Evolutionary conservation across 1,284 basidiomycete genomes (phyloP).

Genomic region (Violaceomyces palustris): DNA sequence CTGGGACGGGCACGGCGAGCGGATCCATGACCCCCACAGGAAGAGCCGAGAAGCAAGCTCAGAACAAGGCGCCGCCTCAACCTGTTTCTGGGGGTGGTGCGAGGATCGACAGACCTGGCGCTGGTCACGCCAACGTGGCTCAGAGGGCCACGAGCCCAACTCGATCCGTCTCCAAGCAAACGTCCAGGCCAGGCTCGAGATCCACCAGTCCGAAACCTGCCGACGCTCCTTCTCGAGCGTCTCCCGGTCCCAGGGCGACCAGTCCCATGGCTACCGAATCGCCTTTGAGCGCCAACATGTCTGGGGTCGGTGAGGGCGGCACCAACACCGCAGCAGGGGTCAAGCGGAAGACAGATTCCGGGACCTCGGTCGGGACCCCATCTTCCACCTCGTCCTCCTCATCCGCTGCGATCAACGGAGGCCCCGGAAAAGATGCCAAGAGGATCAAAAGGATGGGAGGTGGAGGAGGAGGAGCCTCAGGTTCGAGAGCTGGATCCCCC

Average conservation of each 20-base stretch:
- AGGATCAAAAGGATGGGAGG: conserved; percentile 31
- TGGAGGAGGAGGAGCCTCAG: too few species aligned
- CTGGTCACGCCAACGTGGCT: conserved; percentile 35
- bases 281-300: too few species aligned
- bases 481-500: conserved; percentile 15
- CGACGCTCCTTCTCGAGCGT: too few species aligned
- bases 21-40: conserved; percentile 21
- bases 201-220: neutral
- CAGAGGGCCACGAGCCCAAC: conserved; percentile 36
- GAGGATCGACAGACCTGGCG: conserved; percentile 34
- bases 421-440: conserved; percentile 25
- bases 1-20: too few species aligned
- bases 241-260: too few species aligned
- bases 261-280: too few species aligned
- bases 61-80: conserved; percentile 7
- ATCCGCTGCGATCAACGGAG: too few species aligned
- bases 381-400: too few species aligned
- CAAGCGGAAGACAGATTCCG: conserved; percentile 24
- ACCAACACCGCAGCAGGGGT: conserved; percentile 11
- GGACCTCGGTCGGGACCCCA: too few species aligned
- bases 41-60: conserved; percentile 13
- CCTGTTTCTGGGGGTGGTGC: conserved; percentile 14
- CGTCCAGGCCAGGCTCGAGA: neutral
- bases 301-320: too few species aligned
- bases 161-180: conserved; percentile 14